Evolutionary conservation across 257 asterid genomes (phyloP), one percentile per base, ranked within the genome.

Genomic region (Linaria vulgaris): DNA sequence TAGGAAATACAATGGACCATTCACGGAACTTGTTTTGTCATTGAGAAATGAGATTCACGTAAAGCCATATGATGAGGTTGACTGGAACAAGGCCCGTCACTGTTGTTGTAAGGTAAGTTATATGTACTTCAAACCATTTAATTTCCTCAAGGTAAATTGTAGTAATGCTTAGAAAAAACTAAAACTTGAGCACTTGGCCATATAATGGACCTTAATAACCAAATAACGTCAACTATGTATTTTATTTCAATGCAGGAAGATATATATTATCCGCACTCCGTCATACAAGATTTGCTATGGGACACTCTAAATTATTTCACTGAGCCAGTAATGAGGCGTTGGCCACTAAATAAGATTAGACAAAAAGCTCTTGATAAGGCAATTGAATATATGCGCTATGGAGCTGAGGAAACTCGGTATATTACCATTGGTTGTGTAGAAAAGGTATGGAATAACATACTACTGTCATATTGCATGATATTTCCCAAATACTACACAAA

Each of bases 51-150:
- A 89, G 63, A 86, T 89, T 64, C 82, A 89, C 57, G 61, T 76
- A 30, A 69, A 70, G 20, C 80, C 87, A 0, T 89, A 86, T 46
- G 72, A 81, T 20, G 48, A 84, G 11, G 82, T 89, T 3, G 81
- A 89, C 13, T 89, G 96, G 95, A 86, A 89, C 14, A 74, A 79
- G 66, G 91, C 94, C 1, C 88, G 96, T 8, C 90, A 86, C 45
- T 59, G 82, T 9, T 89, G 96, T 63, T 89, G 96, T 21, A 66
- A 82, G 88, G 88, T 84, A 30, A 1, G 72, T 41, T 12, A 7
- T 24, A n/a, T 27, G 34, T 27, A 27, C 12, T 25, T 13, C 8
- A 6, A 44, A 44, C n/a, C 7, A 12, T 1, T 13, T 6, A 44
- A 14, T 12, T 44, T 44, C 17, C 9, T 34, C 5, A 11, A n/a